Conservation (phyloP, 2,329 filamentous ascomycete species). For the Alternaria burnsii region DNA sequence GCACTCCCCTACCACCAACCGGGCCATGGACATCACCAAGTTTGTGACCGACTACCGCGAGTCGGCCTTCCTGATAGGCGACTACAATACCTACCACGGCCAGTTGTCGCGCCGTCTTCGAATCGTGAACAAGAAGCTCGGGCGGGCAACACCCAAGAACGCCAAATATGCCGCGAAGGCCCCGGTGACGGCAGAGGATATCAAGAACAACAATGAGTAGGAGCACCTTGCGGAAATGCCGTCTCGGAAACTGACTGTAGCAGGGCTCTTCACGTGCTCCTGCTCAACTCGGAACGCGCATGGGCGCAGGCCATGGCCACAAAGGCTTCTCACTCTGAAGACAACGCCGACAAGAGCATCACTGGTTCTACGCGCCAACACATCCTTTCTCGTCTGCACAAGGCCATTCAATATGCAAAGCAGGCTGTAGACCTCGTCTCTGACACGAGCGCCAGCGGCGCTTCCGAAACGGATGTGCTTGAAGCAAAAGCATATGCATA, state of each 20-base stretch:
- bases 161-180: constrained; percentile 82
- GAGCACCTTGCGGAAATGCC: constrained; percentile 28
- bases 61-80: constrained; percentile 84
- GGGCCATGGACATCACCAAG: constrained; percentile 85
- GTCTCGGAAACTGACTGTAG: constrained; percentile 8
- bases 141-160: constrained; percentile 82
- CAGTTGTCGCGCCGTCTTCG: constrained; percentile 83
- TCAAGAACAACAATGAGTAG: constrained; percentile 79
- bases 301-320: constrained; percentile 97
- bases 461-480: constrained; percentile 74
- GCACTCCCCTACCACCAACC: constrained; percentile 10
- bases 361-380: constrained; percentile 82
- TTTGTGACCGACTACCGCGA: constrained; percentile 82
- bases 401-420: constrained; percentile 76
- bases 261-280: constrained; percentile 63
- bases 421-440: constrained; percentile 72
- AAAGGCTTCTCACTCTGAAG: constrained; percentile 81
- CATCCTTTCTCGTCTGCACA: constrained; percentile 85
- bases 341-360: constrained; percentile 75
- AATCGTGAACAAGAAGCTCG: constrained; percentile 84
- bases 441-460: constrained; percentile 69
- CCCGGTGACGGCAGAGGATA: constrained; percentile 75
- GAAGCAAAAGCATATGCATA: constrained; percentile 87
- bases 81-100: constrained; percentile 84
- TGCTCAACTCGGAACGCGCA: constrained; percentile 87